Conservation (phyloP, 2,329 filamentous ascomycete genomes). For the Pseudogymnoascus verrucosus region DNA sequence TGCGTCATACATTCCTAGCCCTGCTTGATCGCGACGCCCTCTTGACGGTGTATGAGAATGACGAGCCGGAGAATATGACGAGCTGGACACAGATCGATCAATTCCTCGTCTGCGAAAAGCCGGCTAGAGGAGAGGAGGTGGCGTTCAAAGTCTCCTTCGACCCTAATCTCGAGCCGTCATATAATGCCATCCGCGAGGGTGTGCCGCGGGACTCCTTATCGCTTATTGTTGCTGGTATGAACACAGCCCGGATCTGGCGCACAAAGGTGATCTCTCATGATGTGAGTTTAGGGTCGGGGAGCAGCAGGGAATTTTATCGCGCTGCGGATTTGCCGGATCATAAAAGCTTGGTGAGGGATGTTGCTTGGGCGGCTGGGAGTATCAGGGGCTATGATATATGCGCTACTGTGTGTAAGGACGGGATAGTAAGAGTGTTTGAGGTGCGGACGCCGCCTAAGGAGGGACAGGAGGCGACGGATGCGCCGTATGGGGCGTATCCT, state of each 20-base stretch:
- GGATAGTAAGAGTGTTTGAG: slow-evolving; percentile 81
- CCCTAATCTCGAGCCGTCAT: slow-evolving; percentile 75
- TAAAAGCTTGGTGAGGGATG: slow-evolving; percentile 70
- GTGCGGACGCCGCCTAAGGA: slow-evolving; percentile 53
- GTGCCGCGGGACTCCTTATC: slow-evolving; percentile 71
- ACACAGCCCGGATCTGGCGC: slow-evolving; percentile 73
- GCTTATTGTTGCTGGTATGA: slow-evolving; percentile 80
- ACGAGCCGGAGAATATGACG: slow-evolving; percentile 70
- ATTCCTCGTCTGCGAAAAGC: slow-evolving; percentile 63
- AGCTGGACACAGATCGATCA: slow-evolving; percentile 71
- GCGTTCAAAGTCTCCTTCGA: slow-evolving; percentile 83
- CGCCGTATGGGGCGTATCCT: slow-evolving; percentile 26
- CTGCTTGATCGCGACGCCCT: slow-evolving; percentile 76
- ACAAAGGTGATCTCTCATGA: slow-evolving; percentile 50
- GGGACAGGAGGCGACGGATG: slow-evolving; percentile 33
- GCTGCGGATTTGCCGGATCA: slow-evolving; percentile 70
- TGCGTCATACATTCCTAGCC: slow-evolving; percentile 74
- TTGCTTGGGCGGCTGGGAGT: slow-evolving; percentile 88
- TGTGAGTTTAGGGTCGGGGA: slow-evolving; percentile 45
- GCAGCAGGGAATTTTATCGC: slow-evolving; percentile 73
- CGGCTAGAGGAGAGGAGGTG: slow-evolving; percentile 74
- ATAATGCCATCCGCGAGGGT: slow-evolving; percentile 69
- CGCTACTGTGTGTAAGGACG: slow-evolving; percentile 89
- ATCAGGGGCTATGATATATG: slow-evolving; percentile 84
- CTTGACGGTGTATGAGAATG: slow-evolving; percentile 74